Evolutionary conservation across 176 grass and related monocot genomes (phyloP).

Genomic region (Neostapfia colusana): DNA sequence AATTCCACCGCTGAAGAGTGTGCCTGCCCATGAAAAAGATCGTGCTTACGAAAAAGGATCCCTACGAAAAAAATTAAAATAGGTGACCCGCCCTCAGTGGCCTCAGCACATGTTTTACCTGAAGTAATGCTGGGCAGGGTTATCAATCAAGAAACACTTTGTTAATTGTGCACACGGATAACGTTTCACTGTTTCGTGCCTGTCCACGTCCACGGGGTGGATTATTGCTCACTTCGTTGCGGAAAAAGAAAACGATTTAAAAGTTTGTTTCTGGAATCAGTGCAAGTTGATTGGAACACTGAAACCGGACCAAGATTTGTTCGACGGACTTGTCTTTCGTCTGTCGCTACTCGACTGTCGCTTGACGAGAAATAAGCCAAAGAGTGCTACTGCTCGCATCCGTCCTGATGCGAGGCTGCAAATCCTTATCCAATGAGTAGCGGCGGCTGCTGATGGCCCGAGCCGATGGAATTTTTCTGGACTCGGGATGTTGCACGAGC

Average conservation of each 20-base stretch:
- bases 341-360: slow-evolving; percentile 11
- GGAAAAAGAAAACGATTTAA: slow-evolving; percentile 30
- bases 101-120: not conserved
- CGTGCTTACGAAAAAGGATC: not conserved
- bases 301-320: slow-evolving; percentile 33
- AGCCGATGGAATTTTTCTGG: slow-evolving; percentile 18
- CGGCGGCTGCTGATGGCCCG: slow-evolving; percentile 18
- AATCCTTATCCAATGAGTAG: slow-evolving; percentile 51
- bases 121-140: not conserved
- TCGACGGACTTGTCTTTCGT: slow-evolving; percentile 52
- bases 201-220: slow-evolving; percentile 18
- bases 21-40: not conserved
- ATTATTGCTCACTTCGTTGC: slow-evolving; percentile 13
- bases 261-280: slow-evolving; percentile 39
- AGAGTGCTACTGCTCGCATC: slow-evolving; percentile 27
- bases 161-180: slow-evolving; percentile 6
- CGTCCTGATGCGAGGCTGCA: slow-evolving; percentile 18
- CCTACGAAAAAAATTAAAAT: not conserved
- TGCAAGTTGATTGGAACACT: slow-evolving; percentile 34
- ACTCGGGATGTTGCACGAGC: not conserved
- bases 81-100: not conserved
- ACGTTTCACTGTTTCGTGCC: slow-evolving; percentile 12
- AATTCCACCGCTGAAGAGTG: slow-evolving; percentile 7
- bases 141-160: not conserved
- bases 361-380: slow-evolving; percentile 38